A percentile compares a stretch with the other conserved stretches of the same genome.
phyloP scores from a whole-genome alignment of 2,329 filamentous ascomycete genomes.

The Verticillium isaacii region DNA sequence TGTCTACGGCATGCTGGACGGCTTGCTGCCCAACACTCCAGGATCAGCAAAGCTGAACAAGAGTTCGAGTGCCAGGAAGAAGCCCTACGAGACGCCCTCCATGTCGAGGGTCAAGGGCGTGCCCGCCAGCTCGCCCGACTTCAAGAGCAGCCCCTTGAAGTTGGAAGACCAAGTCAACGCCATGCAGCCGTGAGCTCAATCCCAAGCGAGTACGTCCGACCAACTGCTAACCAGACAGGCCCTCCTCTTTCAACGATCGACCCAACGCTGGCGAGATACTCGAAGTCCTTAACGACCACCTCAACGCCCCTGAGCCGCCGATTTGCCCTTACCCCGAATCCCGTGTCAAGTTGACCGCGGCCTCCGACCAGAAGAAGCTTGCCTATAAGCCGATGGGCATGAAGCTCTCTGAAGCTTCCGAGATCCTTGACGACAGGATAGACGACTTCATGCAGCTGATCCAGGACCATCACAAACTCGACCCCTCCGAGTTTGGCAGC shows the following conservation, averaged over 20 bases:
- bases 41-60: conserved; percentile 26
- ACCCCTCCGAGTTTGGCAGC: conserved; percentile 80
- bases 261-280: conserved; percentile 74
- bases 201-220: not conserved
- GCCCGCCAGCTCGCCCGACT: conserved; percentile 38
- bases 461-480: conserved; percentile 68
- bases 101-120: conserved; percentile 39
- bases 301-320: conserved; percentile 62
- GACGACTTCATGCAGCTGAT: conserved; percentile 78
- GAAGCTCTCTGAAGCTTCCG: conserved; percentile 88
- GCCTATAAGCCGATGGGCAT: conserved; percentile 90
- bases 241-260: conserved; percentile 69
- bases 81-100: conserved; percentile 39
- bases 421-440: conserved; percentile 91
- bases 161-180: conserved; percentile 34
- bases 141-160: conserved; percentile 31
- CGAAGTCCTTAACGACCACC: conserved; percentile 76
- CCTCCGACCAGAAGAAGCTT: conserved; percentile 86
- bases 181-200: conserved; percentile 29
- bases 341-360: conserved; percentile 78
- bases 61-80: conserved; percentile 25
- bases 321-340: conserved; percentile 68
- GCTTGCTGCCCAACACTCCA: conserved; percentile 62
- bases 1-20: conserved; percentile 81
- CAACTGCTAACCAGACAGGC: conserved; percentile 24